Base-by-base conservation (phyloP, 495 filamentous ascomycete genomes). In the Lasiosphaeriaceae sp. region DNA sequence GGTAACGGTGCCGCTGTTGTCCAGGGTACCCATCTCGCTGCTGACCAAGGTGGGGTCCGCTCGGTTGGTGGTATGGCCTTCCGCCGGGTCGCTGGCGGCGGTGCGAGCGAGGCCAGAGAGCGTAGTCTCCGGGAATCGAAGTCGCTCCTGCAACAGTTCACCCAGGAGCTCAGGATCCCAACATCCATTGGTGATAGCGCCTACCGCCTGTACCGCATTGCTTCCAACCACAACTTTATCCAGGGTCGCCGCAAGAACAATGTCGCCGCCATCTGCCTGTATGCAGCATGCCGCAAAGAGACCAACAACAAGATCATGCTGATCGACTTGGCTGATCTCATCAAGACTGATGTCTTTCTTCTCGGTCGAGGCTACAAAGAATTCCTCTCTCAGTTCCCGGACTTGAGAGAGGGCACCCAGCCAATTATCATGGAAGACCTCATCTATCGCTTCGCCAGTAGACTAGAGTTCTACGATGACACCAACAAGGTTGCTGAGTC, bases 291-390 rank as follows among this genome's bases (percentile, higher is more conserved):
- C 71, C 85, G 94, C 41, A 77, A 79, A 54, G 73, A 84, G 44
- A 70, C 78, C 65, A 70, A 82, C 71, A 80, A 84, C 54, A 69
- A 74, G 71, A 74, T 85, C 58, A 90, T 98, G 88, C 79, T 98
- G 16, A 97, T 98, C 66, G 94, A 98, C 74, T 88, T 98, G 61
- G 89, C 95, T 11, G 95, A 97, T 64, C 79, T 89, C 46, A 74
- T 92, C 45, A 83, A 92, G 81, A 79, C 90, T 52, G 96, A 96
- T 58, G 93, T 97, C 17, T 98, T 95, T 72, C 85, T 88, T 43
- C 83, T 98, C 31, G 94, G 94, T 34, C 83, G 87, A 37, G 84
- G 86, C 21, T 97, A 83, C 69, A 93, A 92, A 62, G 80, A 82
- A 12, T 77, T 97, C 31, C 77, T 90, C 52, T 80, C 85, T 34